Base-by-base conservation (phyloP, 305 asterid species). In the Caryopteris hybrid region DNA sequence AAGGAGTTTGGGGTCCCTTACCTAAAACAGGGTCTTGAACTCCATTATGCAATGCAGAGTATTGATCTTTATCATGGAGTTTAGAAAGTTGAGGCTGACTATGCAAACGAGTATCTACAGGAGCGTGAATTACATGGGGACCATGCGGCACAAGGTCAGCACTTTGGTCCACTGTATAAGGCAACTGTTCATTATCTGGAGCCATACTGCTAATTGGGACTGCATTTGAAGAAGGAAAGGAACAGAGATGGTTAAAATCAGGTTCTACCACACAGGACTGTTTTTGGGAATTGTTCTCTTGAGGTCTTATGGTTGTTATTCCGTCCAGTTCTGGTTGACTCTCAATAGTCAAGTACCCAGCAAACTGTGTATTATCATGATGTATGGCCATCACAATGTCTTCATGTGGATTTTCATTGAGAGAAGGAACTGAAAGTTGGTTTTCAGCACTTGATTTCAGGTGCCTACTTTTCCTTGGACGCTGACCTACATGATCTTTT, bases 21-120 rank as follows among this genome's bases (percentile, higher is more conserved):
- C 56, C 79, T 36, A 79, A 66, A 33, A 39, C 82, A 29, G 70
- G 31, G 47, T 59, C 74, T 17, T 70, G 70, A 68, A 55, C 31
- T 25, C 31, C 31, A 25, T 25, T 2, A 25, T 25, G 76, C 71
- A 69, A 41, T 50, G 14, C 62, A 27, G 77, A 65, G 45, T 11
- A 59, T 25, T 17, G 63, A 41, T 57, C 39, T 58, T 51, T 66
- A 21, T 41, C 60, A 8, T 54, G 76, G 25, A 72, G 25, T 16
- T 47, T 70, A 31, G 31, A 25, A 25, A 25, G 31, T 25, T 25
- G 31, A 1, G 66, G 80, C 43, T 16, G 20, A 31, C 54, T 42
- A 21, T 70, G 82, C 71, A 69, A 61, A 48, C 56, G 79, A 68
- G 80, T 3, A 65, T 74, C 83, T 65, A 68, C 82, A 60, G 80